Evolutionary conservation across 2,329 filamentous ascomycete species (phyloP).

Genomic region (Chlorencoelia australis): DNA sequence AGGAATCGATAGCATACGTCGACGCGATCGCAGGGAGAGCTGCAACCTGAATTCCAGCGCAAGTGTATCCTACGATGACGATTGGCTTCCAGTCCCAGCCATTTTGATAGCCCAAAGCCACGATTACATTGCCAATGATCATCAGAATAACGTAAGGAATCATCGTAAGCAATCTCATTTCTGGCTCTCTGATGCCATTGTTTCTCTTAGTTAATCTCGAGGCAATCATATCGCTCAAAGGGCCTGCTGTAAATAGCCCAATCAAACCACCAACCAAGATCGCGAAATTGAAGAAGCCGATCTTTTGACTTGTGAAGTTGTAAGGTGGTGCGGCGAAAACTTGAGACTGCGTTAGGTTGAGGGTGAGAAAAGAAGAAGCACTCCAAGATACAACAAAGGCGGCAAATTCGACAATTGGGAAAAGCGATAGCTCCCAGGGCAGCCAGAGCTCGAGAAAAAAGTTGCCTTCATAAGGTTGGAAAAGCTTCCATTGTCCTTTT

Average conservation of each 20-base stretch:
- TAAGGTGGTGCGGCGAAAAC: constrained; percentile 23
- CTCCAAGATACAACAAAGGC: constrained; percentile 52
- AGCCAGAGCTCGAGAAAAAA: constrained; percentile 46
- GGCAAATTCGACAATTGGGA: constrained; percentile 53
- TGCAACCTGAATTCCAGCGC: constrained; percentile 46
- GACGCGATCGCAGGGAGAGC: constrained; percentile 47
- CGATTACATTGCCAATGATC: constrained; percentile 44
- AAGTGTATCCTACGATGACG: constrained; percentile 47
- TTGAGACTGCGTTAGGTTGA: constrained; percentile 49
- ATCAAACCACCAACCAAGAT: constrained; percentile 38
- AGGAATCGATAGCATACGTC: constrained; percentile 49
- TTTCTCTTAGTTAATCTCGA: constrained; percentile 25
- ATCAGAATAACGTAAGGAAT: constrained; percentile 30
- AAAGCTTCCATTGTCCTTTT: constrained; percentile 45
- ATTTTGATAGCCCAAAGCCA: constrained; percentile 42
- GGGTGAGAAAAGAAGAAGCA: constrained; percentile 42
- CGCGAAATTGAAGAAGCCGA: constrained; percentile 41
- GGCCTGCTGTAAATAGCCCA: constrained; percentile 38
- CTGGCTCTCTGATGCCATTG: constrained; percentile 26
- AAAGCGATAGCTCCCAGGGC: constrained; percentile 51
- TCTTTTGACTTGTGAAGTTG: constrained; percentile 29
- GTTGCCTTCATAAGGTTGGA: constrained; percentile 37
- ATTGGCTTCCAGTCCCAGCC: constrained; percentile 44
- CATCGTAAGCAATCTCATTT: constrained; percentile 29
- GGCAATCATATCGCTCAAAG: constrained; percentile 30